Conservation (phyloP, 495 filamentous ascomycete genomes). For the Penicillium simplicissimum region DNA sequence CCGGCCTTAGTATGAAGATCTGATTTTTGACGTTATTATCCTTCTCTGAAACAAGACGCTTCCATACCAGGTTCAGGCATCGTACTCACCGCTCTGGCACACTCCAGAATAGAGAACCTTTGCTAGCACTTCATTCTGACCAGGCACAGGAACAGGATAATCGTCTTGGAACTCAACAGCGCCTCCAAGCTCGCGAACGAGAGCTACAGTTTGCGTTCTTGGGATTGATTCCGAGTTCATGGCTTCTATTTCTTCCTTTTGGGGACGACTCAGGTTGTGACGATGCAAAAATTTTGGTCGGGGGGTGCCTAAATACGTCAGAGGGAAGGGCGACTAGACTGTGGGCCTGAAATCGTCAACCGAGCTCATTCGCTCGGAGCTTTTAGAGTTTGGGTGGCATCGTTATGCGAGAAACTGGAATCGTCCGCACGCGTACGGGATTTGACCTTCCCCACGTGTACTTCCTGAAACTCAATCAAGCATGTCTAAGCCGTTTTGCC, state of each 20-base stretch:
- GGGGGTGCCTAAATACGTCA: neutral
- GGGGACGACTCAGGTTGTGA: neutral
- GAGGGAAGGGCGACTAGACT: neutral
- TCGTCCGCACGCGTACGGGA: neutral
- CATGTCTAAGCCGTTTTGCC: neutral
- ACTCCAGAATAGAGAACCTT: constrained; percentile 52
- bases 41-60: neutral
- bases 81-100: constrained; percentile 47
- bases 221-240: constrained; percentile 28
- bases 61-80: neutral
- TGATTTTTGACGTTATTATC: constrained; percentile 14
- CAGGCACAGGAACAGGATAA: constrained; percentile 48
- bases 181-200: constrained; percentile 46
- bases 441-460: neutral
- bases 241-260: neutral
- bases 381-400: neutral
- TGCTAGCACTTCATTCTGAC: constrained; percentile 49
- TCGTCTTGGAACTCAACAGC: constrained; percentile 46
- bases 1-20: constrained; percentile 52
- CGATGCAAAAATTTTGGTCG: neutral
- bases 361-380: neutral
- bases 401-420: neutral
- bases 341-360: neutral
- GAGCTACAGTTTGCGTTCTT: constrained; percentile 46
- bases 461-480: neutral